Conservation (phyloP, 2,329 filamentous ascomycete genomes). For the Capronia epimyces region DNA sequence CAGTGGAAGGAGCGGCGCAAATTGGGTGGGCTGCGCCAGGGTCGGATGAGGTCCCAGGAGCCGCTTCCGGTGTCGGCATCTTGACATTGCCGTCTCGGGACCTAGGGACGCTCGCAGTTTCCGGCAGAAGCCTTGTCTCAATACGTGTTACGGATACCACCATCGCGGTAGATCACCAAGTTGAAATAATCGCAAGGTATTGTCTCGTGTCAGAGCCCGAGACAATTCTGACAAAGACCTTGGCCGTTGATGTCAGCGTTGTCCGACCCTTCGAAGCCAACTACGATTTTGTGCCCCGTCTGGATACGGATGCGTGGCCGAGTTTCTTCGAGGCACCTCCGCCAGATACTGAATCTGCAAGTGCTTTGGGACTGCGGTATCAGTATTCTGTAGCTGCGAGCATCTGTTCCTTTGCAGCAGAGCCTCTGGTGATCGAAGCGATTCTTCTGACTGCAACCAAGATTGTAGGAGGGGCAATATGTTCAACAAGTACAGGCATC, state of each 20-base stretch:
- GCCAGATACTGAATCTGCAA: slow-evolving; percentile 10
- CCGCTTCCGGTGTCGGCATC: slow-evolving; percentile 18
- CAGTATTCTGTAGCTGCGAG: slow-evolving; percentile 71
- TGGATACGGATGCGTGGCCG: slow-evolving; percentile 77
- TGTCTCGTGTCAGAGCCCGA: slow-evolving; percentile 71
- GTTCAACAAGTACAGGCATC: slow-evolving; percentile 37
- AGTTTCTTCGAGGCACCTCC: slow-evolving; percentile 62
- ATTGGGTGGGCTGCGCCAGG: slow-evolving; percentile 43
- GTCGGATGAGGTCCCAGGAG: slow-evolving; percentile 30
- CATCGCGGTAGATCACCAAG: slow-evolving; percentile 55
- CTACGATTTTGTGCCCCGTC: slow-evolving; percentile 75
- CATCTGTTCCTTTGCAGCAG: slow-evolving; percentile 68
- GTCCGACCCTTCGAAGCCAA: slow-evolving; percentile 85
- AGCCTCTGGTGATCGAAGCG: slow-evolving; percentile 56
- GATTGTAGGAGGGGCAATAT: slow-evolving; percentile 58
- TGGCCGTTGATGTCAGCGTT: slow-evolving; percentile 64
- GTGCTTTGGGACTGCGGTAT: slow-evolving; percentile 62
- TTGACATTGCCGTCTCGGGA: slow-evolving; percentile 9
- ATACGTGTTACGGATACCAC: slow-evolving; percentile 50
- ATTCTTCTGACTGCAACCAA: slow-evolving; percentile 59
- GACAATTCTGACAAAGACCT: slow-evolving; percentile 71
- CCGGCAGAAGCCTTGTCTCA: slow-evolving; percentile 32
- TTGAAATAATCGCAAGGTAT: slow-evolving; percentile 71
- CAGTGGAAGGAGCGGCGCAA: slow-evolving; percentile 42
- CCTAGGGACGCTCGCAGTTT: slow-evolving; percentile 31